A percentile compares a stretch with the other conserved stretches of the same genome.
Evolutionary conservation across 2,329 filamentous ascomycete species (phyloP).

Genomic region (Fusarium acutatum): DNA sequence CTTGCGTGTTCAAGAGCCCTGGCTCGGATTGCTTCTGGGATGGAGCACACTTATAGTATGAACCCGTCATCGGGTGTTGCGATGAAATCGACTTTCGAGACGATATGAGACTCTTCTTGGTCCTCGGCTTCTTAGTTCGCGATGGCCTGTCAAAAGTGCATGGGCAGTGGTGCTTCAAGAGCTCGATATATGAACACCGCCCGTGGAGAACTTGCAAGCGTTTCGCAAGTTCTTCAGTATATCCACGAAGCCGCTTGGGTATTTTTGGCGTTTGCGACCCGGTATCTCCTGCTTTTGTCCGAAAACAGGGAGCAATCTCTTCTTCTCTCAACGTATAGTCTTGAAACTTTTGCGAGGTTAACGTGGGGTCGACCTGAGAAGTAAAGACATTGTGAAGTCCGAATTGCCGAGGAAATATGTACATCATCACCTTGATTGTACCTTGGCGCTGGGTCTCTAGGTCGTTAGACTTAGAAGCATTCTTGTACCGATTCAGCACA

Average conservation of each 20-base stretch:
- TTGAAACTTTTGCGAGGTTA: conserved; percentile 78
- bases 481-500: conserved; percentile 76
- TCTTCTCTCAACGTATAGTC: conserved; percentile 88
- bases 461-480: background rate
- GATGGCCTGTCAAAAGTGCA: conserved; percentile 39
- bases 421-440: conserved; percentile 81
- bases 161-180: conserved; percentile 86
- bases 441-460: conserved; percentile 48
- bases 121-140: background rate
- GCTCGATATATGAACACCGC: conserved; percentile 79
- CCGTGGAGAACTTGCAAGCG: conserved; percentile 75
- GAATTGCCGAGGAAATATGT: conserved; percentile 93
- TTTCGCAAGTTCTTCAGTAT: conserved; percentile 65
- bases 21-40: conserved; percentile 13
- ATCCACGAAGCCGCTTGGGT: conserved; percentile 76
- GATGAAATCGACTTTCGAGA: background rate
- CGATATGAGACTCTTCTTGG: background rate
- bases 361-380: conserved; percentile 67
- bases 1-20: conserved; percentile 1
- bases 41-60: conserved; percentile 18
- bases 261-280: conserved; percentile 46
- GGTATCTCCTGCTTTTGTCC: conserved; percentile 15
- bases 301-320: conserved; percentile 66
- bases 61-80: background rate
- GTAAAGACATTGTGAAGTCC: conserved; percentile 92